These are phyloP conservation scores for Pichia sp. DNA, from an alignment of 1,139 yeast species.

Conservation along the genomic window DNA sequence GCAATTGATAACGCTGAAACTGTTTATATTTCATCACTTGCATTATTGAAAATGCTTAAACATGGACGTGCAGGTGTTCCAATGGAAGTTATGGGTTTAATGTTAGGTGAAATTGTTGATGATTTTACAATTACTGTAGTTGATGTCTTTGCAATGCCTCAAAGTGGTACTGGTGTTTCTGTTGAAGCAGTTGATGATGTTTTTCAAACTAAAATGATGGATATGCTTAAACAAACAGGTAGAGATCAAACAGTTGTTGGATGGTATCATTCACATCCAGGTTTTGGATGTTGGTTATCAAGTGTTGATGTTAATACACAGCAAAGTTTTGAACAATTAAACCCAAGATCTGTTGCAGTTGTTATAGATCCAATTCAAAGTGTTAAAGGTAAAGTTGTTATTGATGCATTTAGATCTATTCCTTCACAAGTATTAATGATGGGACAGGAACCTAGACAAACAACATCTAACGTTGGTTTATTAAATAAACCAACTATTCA, in stretches of 20 bases:
- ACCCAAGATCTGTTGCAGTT: slow-evolving; percentile 92
- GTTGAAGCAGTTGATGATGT: slow-evolving; percentile 99
- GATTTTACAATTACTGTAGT: slow-evolving; percentile 96
- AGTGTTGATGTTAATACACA: slow-evolving; percentile 97
- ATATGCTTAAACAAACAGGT: slow-evolving; percentile 97
- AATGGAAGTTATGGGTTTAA: slow-evolving; percentile 99
- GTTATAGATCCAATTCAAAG: slow-evolving; percentile 98
- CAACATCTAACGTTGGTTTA: slow-evolving; percentile 93
- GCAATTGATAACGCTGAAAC: slow-evolving; percentile 94
- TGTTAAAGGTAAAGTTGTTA: slow-evolving; percentile 96
- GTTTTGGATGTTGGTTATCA: slow-evolving; percentile 99
- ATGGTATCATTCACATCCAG: slow-evolving; percentile 99
- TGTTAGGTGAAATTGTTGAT: slow-evolving; percentile 98
- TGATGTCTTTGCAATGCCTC: slow-evolving; percentile 99
- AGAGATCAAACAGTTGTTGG: slow-evolving; percentile 98
- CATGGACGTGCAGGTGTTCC: slow-evolving; percentile 99
- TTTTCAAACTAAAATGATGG: slow-evolving; percentile 99
- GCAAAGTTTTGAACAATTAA: slow-evolving; percentile 93
- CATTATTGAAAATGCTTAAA: slow-evolving; percentile 90
- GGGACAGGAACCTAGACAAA: slow-evolving; percentile 97
- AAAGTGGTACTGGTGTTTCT: slow-evolving; percentile 95
- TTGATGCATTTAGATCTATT: slow-evolving; percentile 95
- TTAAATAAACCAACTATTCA: slow-evolving; percentile 97
- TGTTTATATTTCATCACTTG: slow-evolving; percentile 91
- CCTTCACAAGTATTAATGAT: slow-evolving; percentile 84